Evolutionary conservation across 148 eudicot genomes (phyloP).

Genomic region (Arbutus unedo): DNA sequence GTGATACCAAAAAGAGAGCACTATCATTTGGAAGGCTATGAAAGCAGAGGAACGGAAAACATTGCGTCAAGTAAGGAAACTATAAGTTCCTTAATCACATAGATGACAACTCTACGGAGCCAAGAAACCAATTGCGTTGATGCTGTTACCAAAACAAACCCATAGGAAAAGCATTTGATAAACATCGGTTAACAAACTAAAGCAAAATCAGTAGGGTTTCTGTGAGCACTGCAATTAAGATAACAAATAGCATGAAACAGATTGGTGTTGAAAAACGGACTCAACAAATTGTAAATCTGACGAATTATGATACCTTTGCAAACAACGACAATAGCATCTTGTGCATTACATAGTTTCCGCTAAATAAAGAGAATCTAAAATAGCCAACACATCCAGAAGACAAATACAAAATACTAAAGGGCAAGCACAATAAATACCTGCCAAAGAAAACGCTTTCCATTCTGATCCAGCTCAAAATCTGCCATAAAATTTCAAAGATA

Average conservation of each 20-base stretch:
- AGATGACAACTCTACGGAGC: not conserved
- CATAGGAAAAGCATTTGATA: not conserved
- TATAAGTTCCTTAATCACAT: not conserved
- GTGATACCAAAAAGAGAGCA: not conserved
- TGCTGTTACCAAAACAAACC: not conserved
- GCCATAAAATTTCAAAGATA: slow-evolving; percentile 5
- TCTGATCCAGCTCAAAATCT: slow-evolving; percentile 41
- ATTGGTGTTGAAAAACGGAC: not conserved
- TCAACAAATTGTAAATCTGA: not conserved
- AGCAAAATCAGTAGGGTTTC: not conserved
- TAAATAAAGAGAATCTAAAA: not conserved
- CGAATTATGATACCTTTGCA: not conserved
- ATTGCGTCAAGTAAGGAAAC: not conserved
- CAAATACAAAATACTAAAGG: not conserved
- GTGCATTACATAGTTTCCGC: not conserved
- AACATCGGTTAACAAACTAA: not conserved
- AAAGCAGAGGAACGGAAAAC: not conserved
- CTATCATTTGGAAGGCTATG: not conserved
- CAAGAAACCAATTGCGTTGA: not conserved
- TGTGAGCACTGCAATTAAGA: not conserved
- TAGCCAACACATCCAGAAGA: not conserved
- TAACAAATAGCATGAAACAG: not conserved
- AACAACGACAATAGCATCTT: not conserved
- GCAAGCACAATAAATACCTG: slow-evolving; percentile 22
- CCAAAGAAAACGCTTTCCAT: slow-evolving; percentile 29